Percentiles rank a stretch among this genome's conserved stretches.
phyloP scores from a whole-genome alignment of 1,284 basidiomycete genomes.

The Apiotrichum mycotoxinovorans region DNA sequence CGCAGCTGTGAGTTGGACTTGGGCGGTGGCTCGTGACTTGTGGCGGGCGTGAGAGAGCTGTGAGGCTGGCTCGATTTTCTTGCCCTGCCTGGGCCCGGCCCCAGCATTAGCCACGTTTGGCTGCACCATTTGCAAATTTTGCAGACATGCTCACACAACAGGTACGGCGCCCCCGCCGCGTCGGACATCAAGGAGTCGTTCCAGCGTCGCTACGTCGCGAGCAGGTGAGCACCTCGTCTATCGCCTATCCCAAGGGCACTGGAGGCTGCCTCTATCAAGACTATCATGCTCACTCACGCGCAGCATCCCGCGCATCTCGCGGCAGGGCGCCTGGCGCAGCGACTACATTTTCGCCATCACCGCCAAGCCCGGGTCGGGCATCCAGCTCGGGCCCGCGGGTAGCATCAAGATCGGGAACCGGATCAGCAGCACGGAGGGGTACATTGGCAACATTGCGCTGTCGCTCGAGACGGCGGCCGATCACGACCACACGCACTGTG shows the following conservation, averaged over 20 bases:
- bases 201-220: conserved; percentile 34
- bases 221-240: background rate
- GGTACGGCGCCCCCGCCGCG: conserved; percentile 35
- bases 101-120: too few relatives aligned
- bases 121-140: too few relatives aligned
- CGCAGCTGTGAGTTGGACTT: conserved; percentile 36
- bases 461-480: conserved; percentile 15
- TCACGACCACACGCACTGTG: conserved; percentile 3
- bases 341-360: conserved; percentile 47
- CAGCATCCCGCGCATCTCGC: conserved; percentile 8
- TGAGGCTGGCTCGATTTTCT: too few relatives aligned
- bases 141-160: background rate
- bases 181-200: conserved; percentile 37
- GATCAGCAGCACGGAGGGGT: conserved; percentile 35
- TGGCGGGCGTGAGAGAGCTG: background rate
- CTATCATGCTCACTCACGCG: background rate
- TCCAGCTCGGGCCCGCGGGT: conserved; percentile 23
- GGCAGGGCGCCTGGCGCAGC: conserved; percentile 18
- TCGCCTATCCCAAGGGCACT: too few relatives aligned
- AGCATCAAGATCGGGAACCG: conserved; percentile 29
- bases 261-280: too few relatives aligned
- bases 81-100: too few relatives aligned
- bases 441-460: conserved; percentile 45
- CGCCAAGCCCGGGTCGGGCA: conserved; percentile 23
- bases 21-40: too few relatives aligned